Percentiles rank a stretch among this genome's conserved stretches.
Conservation (phyloP, 345 rosid species). For the Camelina sativa region DNA sequence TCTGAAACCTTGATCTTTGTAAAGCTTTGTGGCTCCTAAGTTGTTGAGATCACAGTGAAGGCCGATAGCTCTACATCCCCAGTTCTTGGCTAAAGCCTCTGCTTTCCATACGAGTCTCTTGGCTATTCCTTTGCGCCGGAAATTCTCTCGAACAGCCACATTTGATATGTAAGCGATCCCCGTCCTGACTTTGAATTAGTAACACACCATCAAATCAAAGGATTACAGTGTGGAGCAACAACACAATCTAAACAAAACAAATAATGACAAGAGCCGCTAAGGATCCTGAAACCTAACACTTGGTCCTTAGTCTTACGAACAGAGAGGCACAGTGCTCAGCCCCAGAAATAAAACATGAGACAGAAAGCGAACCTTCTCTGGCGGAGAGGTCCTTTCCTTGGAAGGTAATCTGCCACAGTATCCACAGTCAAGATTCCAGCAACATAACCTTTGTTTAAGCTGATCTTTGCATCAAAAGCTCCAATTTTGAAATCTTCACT, state of each 20-base stretch:
- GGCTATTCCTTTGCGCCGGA: constrained; percentile 81
- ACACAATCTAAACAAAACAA: not conserved
- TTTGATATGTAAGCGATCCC: constrained; percentile 94
- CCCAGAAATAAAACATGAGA: not conserved
- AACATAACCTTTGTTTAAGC: constrained; percentile 72
- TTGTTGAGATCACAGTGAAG: constrained; percentile 86
- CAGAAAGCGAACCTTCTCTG: constrained; percentile 64
- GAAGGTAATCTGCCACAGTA: constrained; percentile 88
- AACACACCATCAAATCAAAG: constrained; percentile 15
- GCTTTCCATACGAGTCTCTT: constrained; percentile 79
- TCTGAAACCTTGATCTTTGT: constrained; percentile 76
- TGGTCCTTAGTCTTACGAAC: not conserved
- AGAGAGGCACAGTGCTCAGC: not conserved
- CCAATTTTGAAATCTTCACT: constrained; percentile 71
- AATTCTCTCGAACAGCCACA: constrained; percentile 83
- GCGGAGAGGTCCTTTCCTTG: constrained; percentile 76
- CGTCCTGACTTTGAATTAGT: constrained; percentile 53
- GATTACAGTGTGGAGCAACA: not conserved
- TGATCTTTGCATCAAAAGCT: constrained; percentile 68
- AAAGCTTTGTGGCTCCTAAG: constrained; percentile 70
- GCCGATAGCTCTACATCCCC: constrained; percentile 86
- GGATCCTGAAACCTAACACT: not conserved
- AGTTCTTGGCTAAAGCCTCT: constrained; percentile 78
- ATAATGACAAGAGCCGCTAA: not conserved
- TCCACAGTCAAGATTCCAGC: constrained; percentile 92